Evolutionary conservation across 164 flowering plant species (phyloP), one percentile per base, ranked within the genome.

Genomic region (Tetrastigma voinierianum): DNA sequence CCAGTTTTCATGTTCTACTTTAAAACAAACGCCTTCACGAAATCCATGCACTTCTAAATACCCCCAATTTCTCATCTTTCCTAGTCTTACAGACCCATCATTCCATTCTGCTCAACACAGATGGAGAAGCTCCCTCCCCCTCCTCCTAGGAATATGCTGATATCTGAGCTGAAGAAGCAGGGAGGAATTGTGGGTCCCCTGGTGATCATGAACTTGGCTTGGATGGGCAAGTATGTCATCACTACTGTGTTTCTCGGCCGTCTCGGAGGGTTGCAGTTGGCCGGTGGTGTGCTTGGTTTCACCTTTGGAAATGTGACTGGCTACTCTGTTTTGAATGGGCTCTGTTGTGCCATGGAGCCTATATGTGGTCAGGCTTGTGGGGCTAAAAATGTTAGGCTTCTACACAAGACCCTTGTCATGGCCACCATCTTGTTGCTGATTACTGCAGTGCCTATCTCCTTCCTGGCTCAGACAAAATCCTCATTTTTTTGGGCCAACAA

Each of bases 281-380:
- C 97, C 3, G 98, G 96, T 1, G 98, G 93, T 11, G 51, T 87
- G 0, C 88, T 96, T 0, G 98, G 91, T 3, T 84, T 89, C 81
- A 89, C 97, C 56, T 92, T 95, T 46, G 96, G 97, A 3, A 92
- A 92, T 62, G 93, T 88, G 63, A 89, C 97, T 3, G 96, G 97
- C 18, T 92, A 86, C 70, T 89, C 97, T 1, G 86, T 95, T 51
- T 70, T 95, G 72, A 82, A 72, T 46, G 99, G 99, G 9, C 84
- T 95, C 14, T 86, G 84, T 66, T 83, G 79, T n/a, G 97, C 97
- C 61, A 95, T 92, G 97, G 99, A 95, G 57, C 97, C 97, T 8
- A 84, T 90, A 1, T 92, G 97, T 47, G 97, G 97, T 45, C 97
- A 95, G 59, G 97, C 98, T 53, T 81, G 67, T 64, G 98, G 97